phyloP scores from a whole-genome alignment of 306 rosid species.

The Fagus crenata region DNA sequence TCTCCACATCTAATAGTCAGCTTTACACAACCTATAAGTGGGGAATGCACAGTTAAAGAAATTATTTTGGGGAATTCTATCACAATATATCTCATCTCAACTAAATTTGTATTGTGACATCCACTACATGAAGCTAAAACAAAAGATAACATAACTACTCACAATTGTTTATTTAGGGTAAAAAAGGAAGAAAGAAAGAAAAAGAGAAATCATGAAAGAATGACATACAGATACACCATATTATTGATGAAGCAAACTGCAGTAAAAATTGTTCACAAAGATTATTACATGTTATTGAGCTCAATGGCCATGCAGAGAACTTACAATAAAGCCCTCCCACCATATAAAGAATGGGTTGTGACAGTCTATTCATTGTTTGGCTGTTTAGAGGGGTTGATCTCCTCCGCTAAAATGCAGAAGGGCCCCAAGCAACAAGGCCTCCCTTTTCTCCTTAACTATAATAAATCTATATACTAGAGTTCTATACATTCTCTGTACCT shows the following conservation, averaged over 20 bases:
- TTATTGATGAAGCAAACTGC: constrained; percentile 13
- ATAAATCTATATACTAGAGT: neutral
- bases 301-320: constrained; percentile 33
- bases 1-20: no score
- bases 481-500: constrained; percentile 3
- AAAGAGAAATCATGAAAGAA: neutral
- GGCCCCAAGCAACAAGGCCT: constrained; percentile 15
- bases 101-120: no score
- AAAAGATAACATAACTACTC: no score
- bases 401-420: constrained; percentile 6
- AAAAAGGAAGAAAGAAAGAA: neutral
- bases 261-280: constrained; percentile 8
- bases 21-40: no score
- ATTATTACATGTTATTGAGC: constrained; percentile 21
- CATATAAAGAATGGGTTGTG: constrained; percentile 42
- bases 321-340: constrained; percentile 34
- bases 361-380: constrained; percentile 23
- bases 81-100: no score
- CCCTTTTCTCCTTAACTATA: constrained; percentile 14
- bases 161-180: no score
- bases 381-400: constrained; percentile 14
- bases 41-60: no score
- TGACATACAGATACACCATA: neutral
- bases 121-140: no score
- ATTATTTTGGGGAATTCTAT: no score